phyloP scores from a whole-genome alignment of 2,329 filamentous ascomycete genomes.

The Aspergillus arachidicola region DNA sequence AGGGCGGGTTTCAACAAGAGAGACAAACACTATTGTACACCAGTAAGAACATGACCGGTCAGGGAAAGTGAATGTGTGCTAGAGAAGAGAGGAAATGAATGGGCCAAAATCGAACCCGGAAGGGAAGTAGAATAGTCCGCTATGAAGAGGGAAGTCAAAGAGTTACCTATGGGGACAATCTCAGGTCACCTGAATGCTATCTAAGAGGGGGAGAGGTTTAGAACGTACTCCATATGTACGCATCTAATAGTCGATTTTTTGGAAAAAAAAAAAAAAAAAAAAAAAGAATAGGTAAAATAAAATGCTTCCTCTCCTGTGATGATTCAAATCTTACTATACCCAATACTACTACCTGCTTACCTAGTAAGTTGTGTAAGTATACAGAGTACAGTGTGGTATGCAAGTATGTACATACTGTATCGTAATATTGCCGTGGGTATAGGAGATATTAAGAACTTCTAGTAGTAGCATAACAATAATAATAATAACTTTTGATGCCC shows the following conservation, averaged over 20 bases:
- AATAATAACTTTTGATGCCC: not conserved
- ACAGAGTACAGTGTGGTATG: not conserved
- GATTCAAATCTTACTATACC: not conserved
- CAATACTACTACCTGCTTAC: not conserved
- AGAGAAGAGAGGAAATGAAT: constrained; percentile 10
- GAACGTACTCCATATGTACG: not conserved
- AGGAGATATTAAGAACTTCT: not conserved
- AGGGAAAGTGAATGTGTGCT: constrained; percentile 10
- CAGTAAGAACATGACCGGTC: not conserved
- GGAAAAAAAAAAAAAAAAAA: not conserved
- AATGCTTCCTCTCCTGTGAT: not conserved
- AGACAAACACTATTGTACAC: not conserved
- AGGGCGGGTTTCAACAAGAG: not conserved
- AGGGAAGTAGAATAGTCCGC: constrained; percentile 30
- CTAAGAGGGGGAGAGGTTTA: not conserved
- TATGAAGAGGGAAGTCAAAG: not conserved
- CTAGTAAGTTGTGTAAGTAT: too few species aligned
- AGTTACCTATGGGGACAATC: not conserved
- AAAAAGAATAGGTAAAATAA: not conserved
- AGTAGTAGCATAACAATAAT: too few species aligned
- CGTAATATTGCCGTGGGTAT: not conserved
- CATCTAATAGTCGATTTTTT: not conserved
- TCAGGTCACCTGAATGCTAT: not conserved
- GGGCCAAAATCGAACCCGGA: constrained; percentile 21
- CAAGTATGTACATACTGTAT: not conserved